A percentile compares a stretch with the other conserved stretches of the same genome.
These are phyloP conservation scores for Sesbania bispinosa DNA, from an alignment of 306 rosid genomes.

Conservation along the genomic window DNA sequence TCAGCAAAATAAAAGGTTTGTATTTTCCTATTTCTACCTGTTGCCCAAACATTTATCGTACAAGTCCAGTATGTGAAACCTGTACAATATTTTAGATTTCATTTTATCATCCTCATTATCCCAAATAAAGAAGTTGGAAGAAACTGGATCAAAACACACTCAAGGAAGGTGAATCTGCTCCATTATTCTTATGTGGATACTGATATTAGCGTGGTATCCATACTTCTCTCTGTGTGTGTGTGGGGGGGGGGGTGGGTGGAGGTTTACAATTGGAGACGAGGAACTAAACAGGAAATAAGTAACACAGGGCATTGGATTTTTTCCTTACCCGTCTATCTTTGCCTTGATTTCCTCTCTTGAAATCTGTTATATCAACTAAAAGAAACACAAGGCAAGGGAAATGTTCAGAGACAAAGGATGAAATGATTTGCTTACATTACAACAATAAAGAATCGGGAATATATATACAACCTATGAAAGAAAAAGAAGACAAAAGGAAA, in stretches of 20 bases:
- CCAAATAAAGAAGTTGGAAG: background rate
- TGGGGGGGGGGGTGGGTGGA: no score
- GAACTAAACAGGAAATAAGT: background rate
- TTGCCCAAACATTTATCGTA: background rate
- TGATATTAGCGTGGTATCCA: background rate
- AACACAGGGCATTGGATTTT: background rate
- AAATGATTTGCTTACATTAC: no score
- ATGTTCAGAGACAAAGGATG: no score
- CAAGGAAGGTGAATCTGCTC: background rate
- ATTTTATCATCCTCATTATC: background rate
- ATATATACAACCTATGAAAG: no score
- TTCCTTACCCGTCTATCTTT: background rate
- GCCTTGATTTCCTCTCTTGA: background rate
- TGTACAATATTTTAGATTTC: constrained; percentile 5
- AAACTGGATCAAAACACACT: background rate
- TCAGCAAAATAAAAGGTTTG: constrained; percentile 80
- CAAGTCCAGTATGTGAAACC: background rate
- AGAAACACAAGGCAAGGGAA: no score
- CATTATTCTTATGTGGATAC: background rate
- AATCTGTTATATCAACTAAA: background rate
- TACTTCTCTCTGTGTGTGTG: no score
- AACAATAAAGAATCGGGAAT: no score
- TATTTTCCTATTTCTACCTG: background rate
- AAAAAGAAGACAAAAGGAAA: no score
- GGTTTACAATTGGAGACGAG: background rate